Evolutionary conservation across 768 basidiomycete genomes (phyloP), one percentile per base, ranked within the genome.

Genomic region (Rubroboletus satanas): DNA sequence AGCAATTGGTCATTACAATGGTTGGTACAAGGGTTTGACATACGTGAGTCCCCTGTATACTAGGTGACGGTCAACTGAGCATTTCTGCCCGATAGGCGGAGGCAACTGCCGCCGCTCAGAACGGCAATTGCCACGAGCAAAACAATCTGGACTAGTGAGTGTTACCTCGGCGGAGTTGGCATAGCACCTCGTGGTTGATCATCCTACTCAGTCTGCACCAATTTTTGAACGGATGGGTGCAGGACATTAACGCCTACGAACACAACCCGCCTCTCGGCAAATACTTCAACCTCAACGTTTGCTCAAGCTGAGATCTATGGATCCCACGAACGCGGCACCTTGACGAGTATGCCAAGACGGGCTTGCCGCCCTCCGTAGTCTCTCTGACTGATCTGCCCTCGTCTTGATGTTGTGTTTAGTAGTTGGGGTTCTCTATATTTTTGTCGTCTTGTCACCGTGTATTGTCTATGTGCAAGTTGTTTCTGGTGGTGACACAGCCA

Each of bases 101-200:
- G 29, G 87, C 86, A 18, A 87, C 83, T 50, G 80, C 81, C 55
- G 84, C 85, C 42, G 78, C 74, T 11, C 49, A 73, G 46, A 71
- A 75, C 1, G 33, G 63, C 45, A 88, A 87, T 74, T 88, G 85
- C 71, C 72, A 67, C 43, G 86, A 86, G 69, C 90, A 92, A 75
- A 85, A 90, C 67, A 93, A 93, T 74, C 76, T 90, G 45, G 92
- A 93, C 73, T 94, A 94, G 88, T 87, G 64, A 62, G 86, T 76
- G 32, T 51, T 51, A 33, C 49, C 49, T 51, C 46, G 15, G 29
- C 21, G 32, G 9, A 53, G 29, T 26, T 44, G 21, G 46, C 28
- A 51, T 43, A 4, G 23, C n/a, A 14, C 1, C 32, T 50, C 43
- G 31, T 28, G 35, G 31, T 26, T 46, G 37, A 54, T n/a, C 47